Evolutionary conservation across 441 rosid species (phyloP), one percentile per base, ranked within the genome.

Genomic region (Populus hybrid): DNA sequence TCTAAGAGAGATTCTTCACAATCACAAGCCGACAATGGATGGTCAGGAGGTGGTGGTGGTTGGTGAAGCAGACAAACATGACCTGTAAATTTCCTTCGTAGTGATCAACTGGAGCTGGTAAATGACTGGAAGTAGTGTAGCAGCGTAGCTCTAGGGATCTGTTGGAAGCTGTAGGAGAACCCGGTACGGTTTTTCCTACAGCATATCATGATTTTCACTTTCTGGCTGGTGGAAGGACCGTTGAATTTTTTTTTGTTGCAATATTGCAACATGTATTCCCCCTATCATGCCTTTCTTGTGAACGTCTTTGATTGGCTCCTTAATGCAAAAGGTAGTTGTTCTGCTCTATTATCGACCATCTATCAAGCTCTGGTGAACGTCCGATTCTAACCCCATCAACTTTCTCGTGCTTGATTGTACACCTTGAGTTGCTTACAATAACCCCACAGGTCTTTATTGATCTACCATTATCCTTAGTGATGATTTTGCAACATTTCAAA

Each of bases 1-100:
- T 53, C 64, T 11, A 79, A 76, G 76, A 74, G 31, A 73, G 63
- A 76, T 11, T 77, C 88, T 5, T 42, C 76, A 9, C 56, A 69
- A 33, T 65, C 83, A 18, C 71, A 74, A 29, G 66, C 24, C 66
- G 78, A 75, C 10, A 72, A 73, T 59, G 85, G 84, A 24, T 84
- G 87, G 86, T 74, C 84, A n/a, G 74, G 82, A 31, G 85, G 82
- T 7, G 74, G 83, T 29, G 77, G 80, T 38, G 56, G 56, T 4
- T 78, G 87, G 79, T 71, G 77, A 74, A 74, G 24, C 24, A 24
- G 24, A 1, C 1, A 24, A 24, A 21, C 20, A 36, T 65, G 71
- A 33, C 14, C 33, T 28, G 10, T 3, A 56, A 16, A 21, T 53
- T 7, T 50, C 23, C 16, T 1, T 45, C 56, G 4, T 45, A 14